Base-by-base conservation (phyloP, 306 rosid species). In the Dryas drummondii region DNA sequence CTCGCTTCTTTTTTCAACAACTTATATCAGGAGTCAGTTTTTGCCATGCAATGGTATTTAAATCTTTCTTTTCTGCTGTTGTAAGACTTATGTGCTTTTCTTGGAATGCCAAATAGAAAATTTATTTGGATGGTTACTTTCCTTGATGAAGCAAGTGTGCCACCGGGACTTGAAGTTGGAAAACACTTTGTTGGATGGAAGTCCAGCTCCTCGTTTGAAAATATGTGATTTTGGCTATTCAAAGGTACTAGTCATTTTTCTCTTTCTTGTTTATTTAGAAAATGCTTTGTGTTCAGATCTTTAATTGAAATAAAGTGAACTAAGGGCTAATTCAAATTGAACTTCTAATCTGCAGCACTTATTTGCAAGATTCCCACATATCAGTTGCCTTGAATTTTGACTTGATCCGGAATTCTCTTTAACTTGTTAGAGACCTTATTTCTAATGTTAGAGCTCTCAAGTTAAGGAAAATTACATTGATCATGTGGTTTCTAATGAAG, bases 191-290 rank as follows among this genome's bases (percentile, higher is more conserved):
- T 80, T 93, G 82, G 98, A 93, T 88, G 98, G 98, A 76, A 87
- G 90, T 53, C 86, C 89, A 14, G 97, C 96, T 37, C 91, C 90
- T 74, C 90, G 90, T 50, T 80, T 94, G 85, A 94, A 94, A 81
- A 94, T 94, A 81, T 94, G 98, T 74, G 98, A 94, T 84, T 94
- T 94, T 85, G 98, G 98, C 40, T 91, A 94, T 79, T 91, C 98
- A 64, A 94, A 94, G 93, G 97, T 90, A 86, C 57, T 54, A 14
- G 19, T 66, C 17, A 44, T 81, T 49, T 4, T 71, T 54, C 14
- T 66, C 64, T 69, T 52, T 68, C 55, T 37, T 37, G 69, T 72
- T 46, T 62, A 19, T 65, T 44, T 75, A 40, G 75, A 63, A 9
- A 42, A 48, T 62, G 56, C 63, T 60, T 9, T 62, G 42, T 77